Conservation (phyloP, 192 early-diverging fungal species). For the Rhizophagus clarus region DNA sequence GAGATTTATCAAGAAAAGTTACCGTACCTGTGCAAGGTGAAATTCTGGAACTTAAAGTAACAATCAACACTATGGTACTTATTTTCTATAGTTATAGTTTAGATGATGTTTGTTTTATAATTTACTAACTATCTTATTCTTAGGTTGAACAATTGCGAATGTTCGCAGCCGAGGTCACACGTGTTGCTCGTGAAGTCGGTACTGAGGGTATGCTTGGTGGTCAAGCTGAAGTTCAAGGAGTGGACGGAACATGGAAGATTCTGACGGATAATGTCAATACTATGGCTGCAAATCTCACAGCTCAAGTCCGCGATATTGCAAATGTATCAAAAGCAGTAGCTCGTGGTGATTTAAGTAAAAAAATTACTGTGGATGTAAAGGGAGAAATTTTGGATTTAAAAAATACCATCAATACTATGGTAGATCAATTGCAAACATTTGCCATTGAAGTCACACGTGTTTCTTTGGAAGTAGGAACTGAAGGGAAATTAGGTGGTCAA, state of each 20-base stretch:
- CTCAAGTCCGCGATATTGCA: slow-evolving; percentile 56
- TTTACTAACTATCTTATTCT: background rate
- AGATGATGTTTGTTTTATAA: background rate
- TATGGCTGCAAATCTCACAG: slow-evolving; percentile 66
- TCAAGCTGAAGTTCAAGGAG: slow-evolving; percentile 53
- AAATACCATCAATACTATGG: slow-evolving; percentile 65
- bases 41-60: slow-evolving; percentile 53
- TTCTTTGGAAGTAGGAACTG: slow-evolving; percentile 68
- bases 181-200: slow-evolving; percentile 50
- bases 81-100: background rate
- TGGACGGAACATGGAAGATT: slow-evolving; percentile 65
- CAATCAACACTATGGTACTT: slow-evolving; percentile 52
- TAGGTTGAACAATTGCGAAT: slow-evolving; percentile 53
- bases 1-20: slow-evolving; percentile 55
- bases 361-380: slow-evolving; percentile 48
- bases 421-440: slow-evolving; percentile 67
- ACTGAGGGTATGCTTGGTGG: slow-evolving; percentile 58
- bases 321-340: slow-evolving; percentile 62
- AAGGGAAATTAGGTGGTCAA: slow-evolving; percentile 71
- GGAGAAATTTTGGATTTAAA: slow-evolving; percentile 66
- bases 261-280: slow-evolving; percentile 68
- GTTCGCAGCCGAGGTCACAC: slow-evolving; percentile 54
- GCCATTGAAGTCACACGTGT: slow-evolving; percentile 72
- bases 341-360: slow-evolving; percentile 56
- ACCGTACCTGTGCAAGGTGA: slow-evolving; percentile 52